phyloP scores from a whole-genome alignment of 2,329 filamentous ascomycete species.

The Calonectria ilicicola region DNA sequence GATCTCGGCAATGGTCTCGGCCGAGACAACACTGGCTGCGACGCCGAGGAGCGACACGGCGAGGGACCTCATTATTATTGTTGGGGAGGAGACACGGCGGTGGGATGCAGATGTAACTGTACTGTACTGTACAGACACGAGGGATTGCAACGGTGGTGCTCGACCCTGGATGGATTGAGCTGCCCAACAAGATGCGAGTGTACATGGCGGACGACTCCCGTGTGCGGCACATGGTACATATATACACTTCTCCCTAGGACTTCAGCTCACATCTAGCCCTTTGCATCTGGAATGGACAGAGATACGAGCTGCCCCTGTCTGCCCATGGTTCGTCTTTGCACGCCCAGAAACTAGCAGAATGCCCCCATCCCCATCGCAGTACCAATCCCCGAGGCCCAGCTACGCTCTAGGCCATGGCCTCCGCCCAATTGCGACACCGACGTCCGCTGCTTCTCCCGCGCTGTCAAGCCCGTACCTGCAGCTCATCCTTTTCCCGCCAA shows the following conservation, averaged over 20 bases:
- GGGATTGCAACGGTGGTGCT: neutral
- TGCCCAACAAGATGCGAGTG: conserved; percentile 1
- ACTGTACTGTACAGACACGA: neutral
- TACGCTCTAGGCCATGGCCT: neutral
- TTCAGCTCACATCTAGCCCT: neutral
- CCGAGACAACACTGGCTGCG: conserved; percentile 43
- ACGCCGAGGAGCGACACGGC: conserved; percentile 43
- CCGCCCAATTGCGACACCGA: conserved; percentile 20
- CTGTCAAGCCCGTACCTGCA: conserved; percentile 1
- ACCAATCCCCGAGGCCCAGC: conserved; percentile 16
- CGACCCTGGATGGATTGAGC: neutral
- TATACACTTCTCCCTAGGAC: neutral
- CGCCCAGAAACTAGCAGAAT: conserved; percentile 1
- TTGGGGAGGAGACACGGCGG: neutral
- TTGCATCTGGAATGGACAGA: neutral
- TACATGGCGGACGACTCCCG: neutral
- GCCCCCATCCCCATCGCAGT: conserved; percentile 17
- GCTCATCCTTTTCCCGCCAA: conserved; percentile 7
- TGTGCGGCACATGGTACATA: conserved; percentile 7
- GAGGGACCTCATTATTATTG: conserved; percentile 46
- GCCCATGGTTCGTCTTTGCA: neutral
- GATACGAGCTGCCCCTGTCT: neutral
- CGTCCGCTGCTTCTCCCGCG: too few species aligned
- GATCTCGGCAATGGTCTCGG: conserved; percentile 70
- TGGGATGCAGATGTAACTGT: neutral